Conservation (phyloP, 805 yeast species). For the Saturnispora quitensis region DNA sequence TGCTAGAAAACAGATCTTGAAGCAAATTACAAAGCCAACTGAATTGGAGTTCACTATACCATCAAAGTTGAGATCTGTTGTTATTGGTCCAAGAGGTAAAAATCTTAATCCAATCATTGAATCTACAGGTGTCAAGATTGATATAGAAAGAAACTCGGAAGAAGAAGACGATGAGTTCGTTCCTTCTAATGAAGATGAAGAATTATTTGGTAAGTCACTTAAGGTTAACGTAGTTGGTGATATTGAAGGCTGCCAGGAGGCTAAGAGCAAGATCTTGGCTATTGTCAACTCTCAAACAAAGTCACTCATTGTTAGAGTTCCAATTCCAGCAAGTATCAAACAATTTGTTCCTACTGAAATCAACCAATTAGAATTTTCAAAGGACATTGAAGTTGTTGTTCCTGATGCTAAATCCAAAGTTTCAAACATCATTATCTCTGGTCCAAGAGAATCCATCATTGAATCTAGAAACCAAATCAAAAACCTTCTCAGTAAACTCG, state of each 20-base stretch:
- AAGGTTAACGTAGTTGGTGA: conserved; percentile 72
- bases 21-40: conserved; percentile 70
- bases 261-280: conserved; percentile 57
- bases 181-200: conserved; percentile 36
- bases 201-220: conserved; percentile 50
- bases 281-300: conserved; percentile 73
- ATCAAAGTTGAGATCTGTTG: conserved; percentile 60
- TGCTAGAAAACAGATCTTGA: conserved; percentile 70
- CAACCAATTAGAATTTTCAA: conserved; percentile 15
- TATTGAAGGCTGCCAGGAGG: conserved; percentile 68
- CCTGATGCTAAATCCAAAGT: conserved; percentile 31
- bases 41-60: conserved; percentile 58
- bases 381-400: conserved; percentile 22
- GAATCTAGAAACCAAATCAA: conserved; percentile 45
- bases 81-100: conserved; percentile 84
- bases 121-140: conserved; percentile 57
- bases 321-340: conserved; percentile 34
- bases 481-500: conserved; percentile 35
- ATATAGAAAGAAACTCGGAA: conserved; percentile 39
- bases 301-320: conserved; percentile 39
- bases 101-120: conserved; percentile 71
- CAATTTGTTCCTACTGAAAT: conserved; percentile 37
- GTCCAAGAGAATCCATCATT: conserved; percentile 60
- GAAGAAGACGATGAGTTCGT: conserved; percentile 9
- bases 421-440: conserved; percentile 44